These are phyloP conservation scores for Pelargonium cotyledonis DNA, from an alignment of 441 rosid genomes.

Conservation along the genomic window DNA sequence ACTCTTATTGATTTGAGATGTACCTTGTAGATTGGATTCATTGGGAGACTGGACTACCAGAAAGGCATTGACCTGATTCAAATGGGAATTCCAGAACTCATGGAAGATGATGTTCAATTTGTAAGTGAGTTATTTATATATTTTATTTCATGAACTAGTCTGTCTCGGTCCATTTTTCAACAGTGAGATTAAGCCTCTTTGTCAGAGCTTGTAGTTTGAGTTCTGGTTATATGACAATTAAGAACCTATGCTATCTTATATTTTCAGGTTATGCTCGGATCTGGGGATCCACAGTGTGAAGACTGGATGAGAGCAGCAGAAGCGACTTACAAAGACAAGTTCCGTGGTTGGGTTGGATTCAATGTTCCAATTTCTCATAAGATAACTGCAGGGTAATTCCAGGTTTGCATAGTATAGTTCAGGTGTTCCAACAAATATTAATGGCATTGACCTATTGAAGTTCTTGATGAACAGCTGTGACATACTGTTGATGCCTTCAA, in stretches of 20 bases:
- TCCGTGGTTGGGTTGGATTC: constrained; percentile 96
- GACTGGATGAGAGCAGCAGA: constrained; percentile 83
- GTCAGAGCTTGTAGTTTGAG: too few relatives aligned
- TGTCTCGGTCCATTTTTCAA: not conserved
- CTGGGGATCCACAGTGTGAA: constrained; percentile 70
- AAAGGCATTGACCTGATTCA: constrained; percentile 87
- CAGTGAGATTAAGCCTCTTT: too few relatives aligned
- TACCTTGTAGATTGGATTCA: constrained; percentile 74
- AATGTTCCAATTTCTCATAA: constrained; percentile 83
- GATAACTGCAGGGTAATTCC: constrained; percentile 84
- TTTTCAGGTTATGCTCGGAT: constrained; percentile 85
- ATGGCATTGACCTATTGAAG: constrained; percentile 13
- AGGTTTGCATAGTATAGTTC: constrained; percentile 7
- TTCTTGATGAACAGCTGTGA: constrained; percentile 61
- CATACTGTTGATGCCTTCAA: constrained; percentile 92
- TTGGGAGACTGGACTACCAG: constrained; percentile 93
- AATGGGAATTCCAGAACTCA: constrained; percentile 56
- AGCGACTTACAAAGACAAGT: constrained; percentile 56
- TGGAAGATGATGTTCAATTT: constrained; percentile 84
- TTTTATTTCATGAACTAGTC: not conserved
- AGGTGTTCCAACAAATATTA: constrained; percentile 10
- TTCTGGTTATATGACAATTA: too few relatives aligned
- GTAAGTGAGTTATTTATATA: constrained; percentile 47
- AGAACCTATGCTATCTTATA: too few relatives aligned
- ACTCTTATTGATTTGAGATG: constrained; percentile 18